phyloP scores from a whole-genome alignment of 805 yeast species.

The Ogataea pignaliae region DNA sequence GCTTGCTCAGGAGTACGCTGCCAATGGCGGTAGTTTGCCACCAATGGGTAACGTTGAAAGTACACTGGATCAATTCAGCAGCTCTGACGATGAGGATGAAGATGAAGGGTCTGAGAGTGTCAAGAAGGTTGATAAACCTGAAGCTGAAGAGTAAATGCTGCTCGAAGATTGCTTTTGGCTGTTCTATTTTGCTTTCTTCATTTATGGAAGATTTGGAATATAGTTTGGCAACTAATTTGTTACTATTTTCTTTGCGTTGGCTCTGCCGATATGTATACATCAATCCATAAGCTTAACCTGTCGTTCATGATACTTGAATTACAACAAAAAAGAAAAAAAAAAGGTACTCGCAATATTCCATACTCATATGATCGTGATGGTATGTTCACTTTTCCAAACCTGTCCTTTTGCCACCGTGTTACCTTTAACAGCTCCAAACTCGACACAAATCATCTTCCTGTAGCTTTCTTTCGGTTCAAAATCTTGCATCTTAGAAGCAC shows the following conservation, averaged over 20 bases:
- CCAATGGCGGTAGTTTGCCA: constrained; percentile 45
- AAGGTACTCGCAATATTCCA: neutral
- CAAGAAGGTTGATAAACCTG: constrained; percentile 1
- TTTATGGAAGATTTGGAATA: no score
- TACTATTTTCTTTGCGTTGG: no score
- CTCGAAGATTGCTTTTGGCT: neutral
- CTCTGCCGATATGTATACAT: no score
- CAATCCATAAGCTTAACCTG: neutral
- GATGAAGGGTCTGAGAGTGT: constrained; percentile 10
- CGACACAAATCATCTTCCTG: constrained; percentile 17
- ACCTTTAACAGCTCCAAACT: constrained; percentile 17
- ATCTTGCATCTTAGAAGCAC: constrained; percentile 12
- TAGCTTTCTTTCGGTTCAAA: constrained; percentile 17
- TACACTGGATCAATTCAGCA: constrained; percentile 23
- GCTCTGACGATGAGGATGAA: constrained; percentile 26
- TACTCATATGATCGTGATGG: constrained; percentile 2
- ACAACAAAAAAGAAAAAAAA: neutral
- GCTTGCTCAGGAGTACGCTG: constrained; percentile 29
- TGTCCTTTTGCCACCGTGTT: constrained; percentile 4
- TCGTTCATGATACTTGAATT: neutral
- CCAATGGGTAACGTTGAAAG: constrained; percentile 29
- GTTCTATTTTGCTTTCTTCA: no score
- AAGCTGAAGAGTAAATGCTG: neutral
- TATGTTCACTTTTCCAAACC: constrained; percentile 14
- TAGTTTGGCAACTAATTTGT: no score